Evolutionary conservation across 2,329 filamentous ascomycete species (phyloP).

Genomic region (Leptosphaerulina australis): DNA sequence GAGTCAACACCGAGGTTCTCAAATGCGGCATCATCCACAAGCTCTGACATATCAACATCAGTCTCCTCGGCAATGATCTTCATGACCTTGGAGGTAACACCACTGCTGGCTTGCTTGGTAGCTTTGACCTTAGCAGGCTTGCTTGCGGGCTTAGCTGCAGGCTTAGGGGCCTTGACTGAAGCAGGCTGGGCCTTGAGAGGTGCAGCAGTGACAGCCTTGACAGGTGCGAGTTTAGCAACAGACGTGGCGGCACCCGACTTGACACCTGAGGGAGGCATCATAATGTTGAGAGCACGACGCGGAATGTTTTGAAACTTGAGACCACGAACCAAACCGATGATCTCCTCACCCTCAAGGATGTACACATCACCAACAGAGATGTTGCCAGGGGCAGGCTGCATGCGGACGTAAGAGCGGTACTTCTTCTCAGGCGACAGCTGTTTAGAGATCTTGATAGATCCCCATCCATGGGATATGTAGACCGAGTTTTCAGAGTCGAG

Average conservation of each 20-base stretch:
- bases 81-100: conserved; percentile 61
- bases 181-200: conserved; percentile 46
- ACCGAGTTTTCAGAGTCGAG: conserved; percentile 65
- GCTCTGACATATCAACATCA: conserved; percentile 63
- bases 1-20: conserved; percentile 68
- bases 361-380: conserved; percentile 66
- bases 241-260: conserved; percentile 43
- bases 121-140: conserved; percentile 58
- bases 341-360: conserved; percentile 64
- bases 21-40: conserved; percentile 65
- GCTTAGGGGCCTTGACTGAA: conserved; percentile 56
- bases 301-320: conserved; percentile 72
- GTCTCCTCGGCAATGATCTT: conserved; percentile 71
- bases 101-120: conserved; percentile 55
- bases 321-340: conserved; percentile 64
- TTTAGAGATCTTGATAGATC: conserved; percentile 63
- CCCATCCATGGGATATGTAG: conserved; percentile 68
- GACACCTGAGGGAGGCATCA: conserved; percentile 65
- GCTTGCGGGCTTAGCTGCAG: conserved; percentile 59
- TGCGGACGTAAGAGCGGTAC: conserved; percentile 67
- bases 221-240: conserved; percentile 39
- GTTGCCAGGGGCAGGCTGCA: conserved; percentile 62
- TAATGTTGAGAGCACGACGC: conserved; percentile 68
- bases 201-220: conserved; percentile 47
- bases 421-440: conserved; percentile 58